Conservation (phyloP, 2,329 filamentous ascomycete genomes). For the Arthrobotrys megalospora region DNA sequence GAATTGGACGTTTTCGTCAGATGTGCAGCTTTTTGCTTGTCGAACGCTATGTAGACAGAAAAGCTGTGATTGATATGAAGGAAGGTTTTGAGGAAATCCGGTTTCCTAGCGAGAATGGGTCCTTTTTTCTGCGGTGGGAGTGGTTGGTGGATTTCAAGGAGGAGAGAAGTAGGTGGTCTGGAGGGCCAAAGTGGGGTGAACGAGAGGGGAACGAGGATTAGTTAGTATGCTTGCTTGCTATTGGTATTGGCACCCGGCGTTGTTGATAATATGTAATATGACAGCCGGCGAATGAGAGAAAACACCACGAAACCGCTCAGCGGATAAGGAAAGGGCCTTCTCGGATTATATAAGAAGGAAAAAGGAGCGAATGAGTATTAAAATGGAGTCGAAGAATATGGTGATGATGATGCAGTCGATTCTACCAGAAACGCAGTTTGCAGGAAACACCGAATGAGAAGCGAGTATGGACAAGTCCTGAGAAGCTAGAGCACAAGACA, state of each 20-base stretch:
- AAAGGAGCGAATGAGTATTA: slow-evolving; percentile 6
- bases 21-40: slow-evolving; percentile 4
- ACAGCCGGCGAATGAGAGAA: slow-evolving; percentile 19
- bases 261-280: slow-evolving; percentile 23
- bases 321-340: slow-evolving; percentile 18
- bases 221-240: slow-evolving; percentile 30
- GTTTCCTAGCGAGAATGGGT: slow-evolving; percentile 40
- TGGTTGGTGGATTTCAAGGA: slow-evolving; percentile 23
- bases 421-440: slow-evolving; percentile 22
- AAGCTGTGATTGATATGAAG: not conserved
- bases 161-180: slow-evolving; percentile 27
- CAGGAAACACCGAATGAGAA: slow-evolving; percentile 30
- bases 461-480: slow-evolving; percentile 7
- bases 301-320: slow-evolving; percentile 44
- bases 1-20: slow-evolving; percentile 11
- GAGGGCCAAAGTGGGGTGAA: slow-evolving; percentile 49
- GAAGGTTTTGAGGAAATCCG: slow-evolving; percentile 44
- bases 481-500: slow-evolving; percentile 5
- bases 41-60: not conserved
- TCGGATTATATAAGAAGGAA: not conserved
- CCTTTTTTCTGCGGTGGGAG: slow-evolving; percentile 10
- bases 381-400: slow-evolving; percentile 4
- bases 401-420: slow-evolving; percentile 3
- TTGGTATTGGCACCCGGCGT: slow-evolving; percentile 50
- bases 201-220: slow-evolving; percentile 46